These are phyloP conservation scores for Mortierella sp. DNA, from an alignment of 371 early-diverging fungal species.

Conservation along the genomic window DNA sequence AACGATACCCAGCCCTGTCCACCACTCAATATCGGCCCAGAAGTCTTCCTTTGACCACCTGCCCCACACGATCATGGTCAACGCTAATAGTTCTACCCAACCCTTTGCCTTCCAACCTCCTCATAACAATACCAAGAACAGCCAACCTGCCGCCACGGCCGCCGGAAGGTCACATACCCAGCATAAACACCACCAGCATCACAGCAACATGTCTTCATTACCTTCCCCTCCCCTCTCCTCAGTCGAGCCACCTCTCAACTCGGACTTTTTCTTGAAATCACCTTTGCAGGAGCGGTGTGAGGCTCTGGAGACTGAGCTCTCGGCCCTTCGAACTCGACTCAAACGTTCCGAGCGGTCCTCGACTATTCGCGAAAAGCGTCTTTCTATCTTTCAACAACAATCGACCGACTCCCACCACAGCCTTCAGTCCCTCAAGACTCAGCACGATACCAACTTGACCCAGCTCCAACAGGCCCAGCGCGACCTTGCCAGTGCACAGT, in stretches of 20 bases:
- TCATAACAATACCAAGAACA: not conserved
- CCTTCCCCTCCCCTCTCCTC: constrained; percentile 49
- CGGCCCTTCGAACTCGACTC: constrained; percentile 30
- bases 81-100: constrained; percentile 18
- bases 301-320: constrained; percentile 42
- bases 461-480: constrained; percentile 25
- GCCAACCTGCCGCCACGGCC: not conserved
- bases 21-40: constrained; percentile 3
- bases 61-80: constrained; percentile 4
- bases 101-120: constrained; percentile 19
- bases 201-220: constrained; percentile 21
- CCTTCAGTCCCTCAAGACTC: constrained; percentile 20
- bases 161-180: constrained; percentile 6
- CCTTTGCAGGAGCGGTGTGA: constrained; percentile 50
- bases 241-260: constrained; percentile 31
- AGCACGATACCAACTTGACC: constrained; percentile 18
- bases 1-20: constrained; percentile 22
- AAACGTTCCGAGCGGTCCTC: constrained; percentile 40
- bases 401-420: constrained; percentile 38
- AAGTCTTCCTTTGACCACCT: constrained; percentile 5
- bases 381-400: constrained; percentile 41
- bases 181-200: constrained; percentile 20
- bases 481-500: constrained; percentile 11
- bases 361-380: constrained; percentile 30
- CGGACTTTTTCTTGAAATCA: constrained; percentile 32